Base-by-base conservation (phyloP, 352 stramenopile genomes). In the Globisporangium viniferum region DNA sequence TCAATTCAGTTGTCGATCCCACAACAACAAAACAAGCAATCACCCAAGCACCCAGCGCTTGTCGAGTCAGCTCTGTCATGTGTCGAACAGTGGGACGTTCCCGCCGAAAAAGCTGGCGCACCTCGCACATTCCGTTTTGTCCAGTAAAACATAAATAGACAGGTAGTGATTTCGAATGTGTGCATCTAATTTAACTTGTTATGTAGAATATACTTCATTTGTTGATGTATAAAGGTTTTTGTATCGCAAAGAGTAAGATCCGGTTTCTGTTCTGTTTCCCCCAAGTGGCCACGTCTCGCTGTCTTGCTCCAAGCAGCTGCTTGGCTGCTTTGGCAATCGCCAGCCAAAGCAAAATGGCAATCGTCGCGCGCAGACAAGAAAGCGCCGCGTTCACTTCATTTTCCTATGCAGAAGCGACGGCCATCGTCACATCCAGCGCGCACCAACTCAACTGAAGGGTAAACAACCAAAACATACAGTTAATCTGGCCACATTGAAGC, bases 401-500 rank as follows among this genome's bases (percentile, higher is more conserved):
- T 51, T 24, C 44, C 44, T 24, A 51, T 51, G 44, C 44, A 51
- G 44, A 51, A 51, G 44, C 6, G 44, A 24, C 44, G 18, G 44
- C 2, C 18, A 5, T 51, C 44, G 18, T 10, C 44, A 51, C 44
- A 44, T 44, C 4, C 36, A 15, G 36, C 36, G 9, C 8, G 9
- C 8, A 20, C 15, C 15, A 22, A 9, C 41, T 41, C 36, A 5
- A 9, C 36, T 20, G 41, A n/a, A 49, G 41, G 15, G 15, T 49
- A n/a, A 49, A n/a, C 41, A 18, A 0, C 14, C 41, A 15, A 56
- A 56, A 56, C 49, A 56, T 56, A 56, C 49, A 56, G 49, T 29
- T 27, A 6, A 29, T 1, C 29, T 61, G 55, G 31, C 55, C 31
- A 48, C 35, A 48, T 61, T 61, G 55, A 61, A 61, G 31, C 55